Evolutionary conservation across 208 protist genomes (phyloP), one percentile per base, ranked within the genome.

Genomic region (Acanthamoeba rhysodes): DNA sequence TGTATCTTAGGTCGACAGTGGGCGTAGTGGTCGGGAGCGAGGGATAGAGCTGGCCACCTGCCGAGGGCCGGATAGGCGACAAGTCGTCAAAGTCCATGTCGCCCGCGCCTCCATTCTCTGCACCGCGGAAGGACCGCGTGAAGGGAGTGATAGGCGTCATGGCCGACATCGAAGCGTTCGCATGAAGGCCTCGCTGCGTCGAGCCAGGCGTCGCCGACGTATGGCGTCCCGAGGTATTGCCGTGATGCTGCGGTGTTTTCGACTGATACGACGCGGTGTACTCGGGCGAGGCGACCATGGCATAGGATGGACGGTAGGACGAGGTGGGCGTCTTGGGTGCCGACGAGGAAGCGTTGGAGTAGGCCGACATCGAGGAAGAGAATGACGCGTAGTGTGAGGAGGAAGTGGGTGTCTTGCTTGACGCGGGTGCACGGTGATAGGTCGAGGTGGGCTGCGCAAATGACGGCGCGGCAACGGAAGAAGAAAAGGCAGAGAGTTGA

Each of bases 1-100:
- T 85, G 48, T 85, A 85, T 32, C 78, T 20, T 2, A 85, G 34
- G 45, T 85, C 78, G 14, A 85, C 78, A 10, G 78, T 85, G 48
- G 78, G 78, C 10, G 78, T 85, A 4, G 78, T 85, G 37, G 78
- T 41, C 27, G 78, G 78, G 45, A 85, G 78, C 18, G 78, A 85
- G 24, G 78, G 78, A 24, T 85, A 85, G 45, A 55, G 37, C 16
- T n/a, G 18, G 10, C 48, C 76, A 5, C 76, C 78, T 16, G 34
- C 45, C 5, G 78, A 85, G 27, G 74, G 74, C 10, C 48, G 78
- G 29, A 85, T 85, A 18, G 78, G 78, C 78, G 78, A 85, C 78
- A 85, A 24, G 48, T 85, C 70, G 32, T 78, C 78, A 12, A 85
- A 24, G 41, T 85, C 70, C 70, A 78, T 24, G 37, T 85, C 78